Evolutionary conservation across 1,284 basidiomycete species (phyloP), one percentile per base, ranked within the genome.

Genomic region (Athelia psychrophila): DNA sequence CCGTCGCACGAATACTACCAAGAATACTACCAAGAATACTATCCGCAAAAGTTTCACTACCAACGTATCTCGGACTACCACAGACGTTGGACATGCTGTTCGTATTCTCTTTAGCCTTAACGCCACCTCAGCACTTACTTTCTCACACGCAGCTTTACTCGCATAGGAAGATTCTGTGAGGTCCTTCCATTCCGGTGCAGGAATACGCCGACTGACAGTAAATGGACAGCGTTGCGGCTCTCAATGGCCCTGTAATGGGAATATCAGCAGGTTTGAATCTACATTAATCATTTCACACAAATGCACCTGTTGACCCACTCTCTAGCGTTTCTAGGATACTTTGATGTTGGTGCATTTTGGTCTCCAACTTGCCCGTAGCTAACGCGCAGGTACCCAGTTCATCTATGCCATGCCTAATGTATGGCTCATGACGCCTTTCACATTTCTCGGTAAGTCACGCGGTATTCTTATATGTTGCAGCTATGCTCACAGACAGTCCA

Each of bases 201-300:
- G n/a, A 6, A 27, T 46, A 18, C 24, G 24, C 24, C 24, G n/a
- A 46, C 22, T 27, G 19, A 46, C 44, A 5, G 10, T 48, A 15
- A 19, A 47, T 13, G n/a, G 6, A 60, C 13, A 30, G 71, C 18
- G 78, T 88, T 23, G 85, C 84, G 24, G 85, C 84, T 20, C 58
- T 88, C 16, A 86, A 88, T 57, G 86, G 86, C 0, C 86, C 86
- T 40, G 86, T 86, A 3, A 80, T 88, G 78, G 86, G 84, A 82
- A 63, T 30, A 56, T 55, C 18, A 12, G 20, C 42, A 19, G 47
- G 25, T 48, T 9, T n/a, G 5, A 36, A 15, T 5, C 24, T 18
- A 48, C 5, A 30, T 19, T 44, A 45, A n/a, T n/a, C n/a, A n/a
- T n/a, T n/a, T 18, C 16, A 38, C 53, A 35, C 30, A 32, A 32